Evolutionary conservation across 1,284 basidiomycete species (phyloP), one percentile per base, ranked within the genome.

Genomic region (Ceratobasidium sp.): DNA sequence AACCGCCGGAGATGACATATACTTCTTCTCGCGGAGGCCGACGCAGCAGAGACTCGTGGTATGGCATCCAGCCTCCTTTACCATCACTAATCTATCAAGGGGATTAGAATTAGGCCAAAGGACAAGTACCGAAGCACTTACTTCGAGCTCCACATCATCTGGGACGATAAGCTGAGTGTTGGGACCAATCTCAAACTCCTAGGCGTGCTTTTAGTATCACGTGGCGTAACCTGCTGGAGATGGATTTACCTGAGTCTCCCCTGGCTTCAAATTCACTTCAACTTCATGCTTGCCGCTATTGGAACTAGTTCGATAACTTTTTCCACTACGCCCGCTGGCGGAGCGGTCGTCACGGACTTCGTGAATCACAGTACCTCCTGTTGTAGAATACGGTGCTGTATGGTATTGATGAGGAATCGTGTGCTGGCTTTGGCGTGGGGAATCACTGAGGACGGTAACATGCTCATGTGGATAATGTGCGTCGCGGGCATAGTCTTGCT

Each of bases 81-180:
- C 67, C 67, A 28, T 71, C 67, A 16, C 67, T 71, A 46, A 71
- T 71, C 67, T 71, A 32, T 39, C 4, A 50, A 18, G 9, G 18
- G 1, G 8, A 32, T 67, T n/a, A 67, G 36, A 16, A 41, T 6
- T 14, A 1, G 34, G 34, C 16, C 32, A 18, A 23, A 5, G 23
- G n/a, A 23, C n/a, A 16, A 41, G 32, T 3, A 58, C 14, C 21
- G 5, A 34, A 71, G 32, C 3, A 21, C 30, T 9, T 28, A 71
- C 67, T 39, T 71, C 67, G 14, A 71, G 67, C 18, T 71, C 67
- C 30, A 71, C 67, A 28, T 71, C 67, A 36, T 71, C 67, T 21
- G 67, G 67, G n/a, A 71, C 67, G 39, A 71, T 71, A 2, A 71
- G 67, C 23, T 71, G 67, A n/a, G 67, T 71, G 32, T 71, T 71